phyloP scores from a whole-genome alignment of 495 filamentous ascomycete species.

The Sordaria brevicollis region DNA sequence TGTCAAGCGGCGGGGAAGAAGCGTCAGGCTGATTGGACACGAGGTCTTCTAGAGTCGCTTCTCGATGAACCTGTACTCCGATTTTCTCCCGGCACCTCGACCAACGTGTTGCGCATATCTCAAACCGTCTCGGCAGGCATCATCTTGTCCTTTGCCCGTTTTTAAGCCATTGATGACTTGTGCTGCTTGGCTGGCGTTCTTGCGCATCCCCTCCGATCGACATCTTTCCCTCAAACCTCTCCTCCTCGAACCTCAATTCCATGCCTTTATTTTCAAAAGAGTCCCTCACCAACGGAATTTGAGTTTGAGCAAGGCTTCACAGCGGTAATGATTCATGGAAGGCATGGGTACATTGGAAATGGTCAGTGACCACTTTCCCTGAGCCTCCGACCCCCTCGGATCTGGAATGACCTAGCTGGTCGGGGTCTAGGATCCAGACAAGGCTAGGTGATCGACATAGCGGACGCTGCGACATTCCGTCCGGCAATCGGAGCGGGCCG shows the following conservation, averaged over 20 bases:
- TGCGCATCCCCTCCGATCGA: background rate
- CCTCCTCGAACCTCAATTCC: background rate
- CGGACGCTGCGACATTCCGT: background rate
- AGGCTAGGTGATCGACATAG: background rate
- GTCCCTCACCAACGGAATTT: background rate
- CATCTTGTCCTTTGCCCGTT: background rate
- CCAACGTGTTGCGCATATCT: background rate
- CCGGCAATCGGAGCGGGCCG: background rate
- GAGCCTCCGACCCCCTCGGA: background rate
- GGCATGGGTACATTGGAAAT: background rate
- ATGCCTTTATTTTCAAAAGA: background rate
- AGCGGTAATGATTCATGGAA: background rate
- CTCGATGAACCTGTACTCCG: background rate
- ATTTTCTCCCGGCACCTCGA: background rate
- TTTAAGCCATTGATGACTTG: background rate
- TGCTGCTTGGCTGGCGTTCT: background rate
- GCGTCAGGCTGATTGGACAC: background rate
- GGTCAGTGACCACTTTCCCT: background rate
- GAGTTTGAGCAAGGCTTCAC: background rate
- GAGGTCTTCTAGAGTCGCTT: background rate
- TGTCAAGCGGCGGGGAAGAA: background rate
- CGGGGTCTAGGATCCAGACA: background rate
- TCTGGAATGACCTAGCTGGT: background rate
- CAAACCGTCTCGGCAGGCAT: background rate
- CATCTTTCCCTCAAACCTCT: background rate